Evolutionary conservation across 192 early-diverging fungal genomes (phyloP), one percentile per base, ranked within the genome.

Genomic region (Entomortierella parvispora): DNA sequence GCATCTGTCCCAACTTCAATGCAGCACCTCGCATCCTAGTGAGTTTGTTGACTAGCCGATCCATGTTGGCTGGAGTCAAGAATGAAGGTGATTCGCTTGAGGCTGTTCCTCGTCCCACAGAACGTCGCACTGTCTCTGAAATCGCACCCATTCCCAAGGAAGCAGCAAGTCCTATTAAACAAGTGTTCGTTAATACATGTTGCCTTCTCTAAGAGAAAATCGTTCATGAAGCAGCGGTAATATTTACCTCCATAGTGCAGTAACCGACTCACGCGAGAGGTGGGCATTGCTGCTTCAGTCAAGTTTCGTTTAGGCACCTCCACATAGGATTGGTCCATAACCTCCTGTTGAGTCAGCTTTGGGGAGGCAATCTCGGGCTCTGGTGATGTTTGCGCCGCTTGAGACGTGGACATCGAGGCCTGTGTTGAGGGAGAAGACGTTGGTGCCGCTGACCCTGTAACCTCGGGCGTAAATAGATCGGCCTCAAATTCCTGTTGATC

Each of bases 1-100:
- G 72, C 95, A 99, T 98, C 77, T 99, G 97, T 5, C 96, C 97
- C 37, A 99, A 86, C 68, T 99, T 99, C 17, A 99, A 81, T 6
- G 97, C 97, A 0, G 97, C 97, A 1, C 97, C 97, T 40, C 97
- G 90, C 96, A 99, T 98, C 37, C 85, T 84, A 0, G 94, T 90
- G 18, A 99, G 84, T 58, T 93, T 93, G 44, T 79, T 85, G 7
- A 97, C 95, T 14, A 99, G 81, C 4, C 91, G 88, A 65, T 99
- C 93, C 34, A 97, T 85, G 71, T 97, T 99, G 0, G 83, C 82
- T 12, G 85, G 85, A 52, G 82, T 93, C 42, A 99, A 65, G 66
- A 94, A 85, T 4, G 84, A 61, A 2, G 90, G 89, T 7, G 87
- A 80, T 4, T 68, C 68, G 7, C 26, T 22, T 29, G 65, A 43